Evolutionary conservation across 805 yeast species (phyloP).

Genomic region (Cyberlindnera veronae): DNA sequence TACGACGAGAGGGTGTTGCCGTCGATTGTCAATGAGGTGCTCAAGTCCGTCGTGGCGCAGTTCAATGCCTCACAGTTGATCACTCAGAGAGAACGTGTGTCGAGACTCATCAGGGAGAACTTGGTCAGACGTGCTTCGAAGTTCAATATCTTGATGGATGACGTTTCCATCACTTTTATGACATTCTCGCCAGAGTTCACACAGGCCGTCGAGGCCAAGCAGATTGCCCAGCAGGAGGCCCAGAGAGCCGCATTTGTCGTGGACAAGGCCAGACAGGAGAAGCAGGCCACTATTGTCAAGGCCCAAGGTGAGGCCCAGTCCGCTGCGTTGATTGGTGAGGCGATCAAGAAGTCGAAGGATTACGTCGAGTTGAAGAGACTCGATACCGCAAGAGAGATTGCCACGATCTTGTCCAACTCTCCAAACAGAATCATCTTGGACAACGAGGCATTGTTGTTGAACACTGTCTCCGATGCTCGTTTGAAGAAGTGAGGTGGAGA

Average conservation of each 20-base stretch:
- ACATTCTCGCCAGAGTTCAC: constrained; percentile 98
- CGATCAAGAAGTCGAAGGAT: constrained; percentile 93
- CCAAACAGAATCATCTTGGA: constrained; percentile 92
- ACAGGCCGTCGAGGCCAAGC: constrained; percentile 96
- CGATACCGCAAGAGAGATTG: constrained; percentile 96
- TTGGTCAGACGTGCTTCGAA: constrained; percentile 86
- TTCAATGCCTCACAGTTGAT: constrained; percentile 97
- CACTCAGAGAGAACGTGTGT: constrained; percentile 97
- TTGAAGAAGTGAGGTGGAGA: constrained; percentile 23
- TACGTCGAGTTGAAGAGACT: constrained; percentile 95
- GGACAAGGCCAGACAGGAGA: constrained; percentile 96
- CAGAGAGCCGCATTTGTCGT: constrained; percentile 97
- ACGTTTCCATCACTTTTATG: constrained; percentile 95
- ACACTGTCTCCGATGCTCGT: constrained; percentile 81
- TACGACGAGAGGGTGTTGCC: constrained; percentile 97
- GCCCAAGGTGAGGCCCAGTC: constrained; percentile 99
- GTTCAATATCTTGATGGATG: constrained; percentile 86
- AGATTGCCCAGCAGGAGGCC: constrained; percentile 99
- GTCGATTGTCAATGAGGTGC: constrained; percentile 95
- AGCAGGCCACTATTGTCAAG: constrained; percentile 93
- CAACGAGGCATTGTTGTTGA: constrained; percentile 85
- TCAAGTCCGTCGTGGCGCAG: constrained; percentile 96
- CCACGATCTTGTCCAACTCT: constrained; percentile 74
- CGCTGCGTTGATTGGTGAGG: constrained; percentile 98
- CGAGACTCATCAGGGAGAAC: constrained; percentile 85